Evolutionary conservation across 495 filamentous ascomycete species (phyloP), one percentile per base, ranked within the genome.

Genomic region (Hypoxylon perforatum): DNA sequence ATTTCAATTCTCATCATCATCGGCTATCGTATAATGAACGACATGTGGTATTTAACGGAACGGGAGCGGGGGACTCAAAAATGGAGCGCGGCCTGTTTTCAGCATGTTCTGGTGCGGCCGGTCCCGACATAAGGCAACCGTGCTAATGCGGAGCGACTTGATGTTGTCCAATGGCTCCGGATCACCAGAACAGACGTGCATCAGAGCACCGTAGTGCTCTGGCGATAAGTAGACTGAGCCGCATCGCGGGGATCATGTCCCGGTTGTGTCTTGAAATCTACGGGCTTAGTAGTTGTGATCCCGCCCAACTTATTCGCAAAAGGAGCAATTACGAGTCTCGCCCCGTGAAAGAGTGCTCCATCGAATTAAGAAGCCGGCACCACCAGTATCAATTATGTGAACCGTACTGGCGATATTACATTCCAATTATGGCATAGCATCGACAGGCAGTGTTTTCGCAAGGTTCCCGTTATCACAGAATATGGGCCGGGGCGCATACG

Each of bases 121-220:
- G 59, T 39, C 41, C 55, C 42, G 55, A 36, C 19, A 23, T 23
- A 63, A 69, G 61, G 66, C 66, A 64, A 61, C 66, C 61, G 38
- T 57, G 33, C 57, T 69, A 57, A 65, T 69, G 66, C 52, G 61
- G 61, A 53, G 50, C 33, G 45, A 53, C 33, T 9, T n/a, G 11
- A 23, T 35, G 35, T 42, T 9, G 18, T 59, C 66, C 66, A 69
- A 69, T 69, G 45, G 48, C 38, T 61, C 56, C 61, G 45, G 56
- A 47, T 57, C 56, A 64, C 36, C 38, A 65, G 66, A 61, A 49
- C 57, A 63, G 18, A 4, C 25, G 22, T 64, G 65, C 60, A 69
- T 57, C 17, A 61, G 56, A 69, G 66, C 66, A 69, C 66, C 60
- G 5, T 18, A 55, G 66, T 69, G 66, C 66, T 69, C 59, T 68